Percentiles rank a stretch among this genome's conserved stretches.
These are phyloP conservation scores for Zygoascus flipseniorum DNA, from an alignment of 805 yeast species.

Conservation along the genomic window DNA sequence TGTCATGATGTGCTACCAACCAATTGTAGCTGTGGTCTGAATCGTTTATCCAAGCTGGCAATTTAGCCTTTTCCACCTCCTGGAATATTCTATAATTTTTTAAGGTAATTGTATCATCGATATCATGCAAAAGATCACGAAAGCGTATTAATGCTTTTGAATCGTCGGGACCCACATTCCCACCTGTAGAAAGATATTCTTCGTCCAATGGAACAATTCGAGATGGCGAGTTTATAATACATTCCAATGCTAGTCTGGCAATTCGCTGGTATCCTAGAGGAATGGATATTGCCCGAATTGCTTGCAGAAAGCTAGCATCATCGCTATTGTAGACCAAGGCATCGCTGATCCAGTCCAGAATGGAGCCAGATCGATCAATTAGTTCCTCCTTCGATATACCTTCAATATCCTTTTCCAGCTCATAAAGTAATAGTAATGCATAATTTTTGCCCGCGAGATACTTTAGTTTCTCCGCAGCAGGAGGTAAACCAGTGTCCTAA, in stretches of 20 bases:
- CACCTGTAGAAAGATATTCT: not conserved
- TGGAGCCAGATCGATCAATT: constrained; percentile 30
- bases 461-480: constrained; percentile 63
- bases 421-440: constrained; percentile 57
- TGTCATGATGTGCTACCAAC: constrained; percentile 5
- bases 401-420: constrained; percentile 23
- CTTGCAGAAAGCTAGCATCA: constrained; percentile 18
- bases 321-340: constrained; percentile 35
- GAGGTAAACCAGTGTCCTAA: constrained; percentile 38
- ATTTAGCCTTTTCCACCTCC: not conserved
- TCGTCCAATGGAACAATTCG: constrained; percentile 12
- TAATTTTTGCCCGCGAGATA: constrained; percentile 75
- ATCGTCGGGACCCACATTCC: constrained; percentile 1
- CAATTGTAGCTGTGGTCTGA: constrained; percentile 5
- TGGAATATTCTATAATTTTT: not conserved
- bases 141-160: constrained; percentile 12
- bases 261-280: constrained; percentile 16
- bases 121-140: constrained; percentile 11
- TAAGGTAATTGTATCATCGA: constrained; percentile 11
- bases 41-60: constrained; percentile 3
- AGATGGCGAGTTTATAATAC: constrained; percentile 12
- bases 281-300: constrained; percentile 11
- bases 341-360: constrained; percentile 54
- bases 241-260: constrained; percentile 18
- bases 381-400: constrained; percentile 23